Base-by-base conservation (phyloP, 2,329 filamentous ascomycete species). In the Grosmannia huntii region DNA sequence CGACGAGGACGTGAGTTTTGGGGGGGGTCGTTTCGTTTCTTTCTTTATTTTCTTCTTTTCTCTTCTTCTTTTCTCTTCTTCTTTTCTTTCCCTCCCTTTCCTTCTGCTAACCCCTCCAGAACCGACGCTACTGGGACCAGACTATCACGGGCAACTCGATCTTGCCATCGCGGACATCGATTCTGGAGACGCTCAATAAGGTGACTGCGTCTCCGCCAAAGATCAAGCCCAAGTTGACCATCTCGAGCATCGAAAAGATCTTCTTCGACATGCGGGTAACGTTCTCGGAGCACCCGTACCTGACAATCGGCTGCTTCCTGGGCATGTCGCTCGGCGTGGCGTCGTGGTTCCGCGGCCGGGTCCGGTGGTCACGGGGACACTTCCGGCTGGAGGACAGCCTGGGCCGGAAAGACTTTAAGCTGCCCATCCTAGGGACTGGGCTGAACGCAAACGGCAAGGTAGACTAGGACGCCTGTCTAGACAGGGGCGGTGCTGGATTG, bases 121-220 rank as follows among this genome's bases (percentile, higher is more conserved):
- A 89, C 74, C 90, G 89, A 65, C 85, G 87, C 63, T 99, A 95
- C 75, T 99, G 94, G 94, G 94, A 99, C 68, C 83, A 80, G 36
- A 96, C 91, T 53, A 85, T 87, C 61, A 94, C 89, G 3, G 92
- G 91, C 64, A 92, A 94, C 71, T 82, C 86, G 62, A 97, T 99
- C 68, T 85, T 91, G 65, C 86, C 91, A 57, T 94, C 87, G 28
- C 86, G 94, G 62, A 92, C 90, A 4, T 90, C 88, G 4, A 96
- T 96, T 68, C 82, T 96, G 61, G 91, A 96, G 72, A 95, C 90
- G 16, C 76, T 91, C 57, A 81, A 81, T 65, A 87, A 88, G 68
- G 79, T 90, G 61, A 81, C 87, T 11, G 76, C 81, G 27, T 81
- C 79, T 54, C 85, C 85, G 54, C 81, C 87, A 53, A 83, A 84